Evolutionary conservation across 306 rosid genomes (phyloP), one percentile per base, ranked within the genome.

Genomic region (Prinsepia uniflora): DNA sequence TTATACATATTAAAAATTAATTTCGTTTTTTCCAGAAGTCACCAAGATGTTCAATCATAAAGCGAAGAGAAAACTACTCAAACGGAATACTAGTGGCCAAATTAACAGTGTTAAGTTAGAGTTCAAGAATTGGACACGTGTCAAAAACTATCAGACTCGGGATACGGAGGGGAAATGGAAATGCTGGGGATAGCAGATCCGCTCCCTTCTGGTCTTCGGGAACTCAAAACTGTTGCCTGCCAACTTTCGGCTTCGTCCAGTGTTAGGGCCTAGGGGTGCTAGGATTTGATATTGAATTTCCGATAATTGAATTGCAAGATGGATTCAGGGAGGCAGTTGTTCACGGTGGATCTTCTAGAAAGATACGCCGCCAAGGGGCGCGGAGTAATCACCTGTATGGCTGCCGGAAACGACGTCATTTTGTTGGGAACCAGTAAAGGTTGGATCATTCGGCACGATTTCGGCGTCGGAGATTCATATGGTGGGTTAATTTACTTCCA

Each of bases 321-420:
- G 97, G 96, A 94, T 64, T 84, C 81, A 40, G 92, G 89, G 68
- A 85, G 98, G 80, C 94, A 87, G 67, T 96, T 91, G 10, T 90
- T 94, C 84, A 83, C 88, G 20, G 98, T 90, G 69, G 98, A 94
- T 82, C 96, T 90, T 87, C 86, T 94, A 5, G 97, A 90, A 74
- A 83, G 97, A 54, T 83, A 90, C 68, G 97, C 97, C 18, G 92
- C 97, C 18, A 94, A 94, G 79, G 98, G 98, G 40, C 90, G 74
- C 4, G 98, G 97, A 69, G 92, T 84, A 30, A 89, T 94, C 72
- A 90, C 92, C 7, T 90, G 98, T 73, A 84, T 94, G 84, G 87
- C 97, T 56, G 96, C 98, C 63, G 96, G 97, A 50, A 94, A 90
- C 19, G 97, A 90, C 79, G 98, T 89, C 81, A 94, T 90, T 74